Percentiles rank a stretch among this genome's conserved stretches.
phyloP scores from a whole-genome alignment of 23 red algal genomes.

The Gracilariopsis chorda region DNA sequence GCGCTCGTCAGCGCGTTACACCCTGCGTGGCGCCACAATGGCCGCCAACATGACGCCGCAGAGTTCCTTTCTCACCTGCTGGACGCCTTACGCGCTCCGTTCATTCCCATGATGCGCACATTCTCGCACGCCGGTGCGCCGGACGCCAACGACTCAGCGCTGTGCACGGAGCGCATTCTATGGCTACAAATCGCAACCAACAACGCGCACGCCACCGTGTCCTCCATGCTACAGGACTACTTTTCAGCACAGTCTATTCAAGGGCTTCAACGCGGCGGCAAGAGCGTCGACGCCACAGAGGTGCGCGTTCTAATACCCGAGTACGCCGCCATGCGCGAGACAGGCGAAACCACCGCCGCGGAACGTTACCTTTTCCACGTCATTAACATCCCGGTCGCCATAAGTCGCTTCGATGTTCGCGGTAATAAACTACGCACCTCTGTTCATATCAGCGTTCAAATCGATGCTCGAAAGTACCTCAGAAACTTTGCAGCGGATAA shows the following conservation, averaged over 20 bases:
- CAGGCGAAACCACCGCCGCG: slow-evolving; percentile 23
- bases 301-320: slow-evolving; percentile 29
- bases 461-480: slow-evolving; percentile 17
- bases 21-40: not conserved
- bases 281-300: slow-evolving; percentile 20
- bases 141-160: slow-evolving; percentile 6
- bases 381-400: slow-evolving; percentile 52
- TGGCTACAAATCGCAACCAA: slow-evolving; percentile 19
- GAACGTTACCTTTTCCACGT: slow-evolving; percentile 34
- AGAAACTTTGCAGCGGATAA: not conserved
- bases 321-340: slow-evolving; percentile 49
- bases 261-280: slow-evolving; percentile 23
- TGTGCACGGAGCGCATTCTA: slow-evolving; percentile 46
- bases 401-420: slow-evolving; percentile 44
- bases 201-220: not conserved
- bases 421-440: not conserved
- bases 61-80: slow-evolving; percentile 53
- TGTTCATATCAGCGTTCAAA: not conserved
- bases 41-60: slow-evolving; percentile 58
- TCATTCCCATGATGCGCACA: slow-evolving; percentile 15
- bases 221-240: slow-evolving; percentile 15
- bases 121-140: slow-evolving; percentile 1
- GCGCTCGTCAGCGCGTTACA: slow-evolving; percentile 7
- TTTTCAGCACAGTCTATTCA: slow-evolving; percentile 11
- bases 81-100: slow-evolving; percentile 49